Evolutionary conservation across 2,329 filamentous ascomycete genomes (phyloP).

Genomic region (Alternaria sp.): DNA sequence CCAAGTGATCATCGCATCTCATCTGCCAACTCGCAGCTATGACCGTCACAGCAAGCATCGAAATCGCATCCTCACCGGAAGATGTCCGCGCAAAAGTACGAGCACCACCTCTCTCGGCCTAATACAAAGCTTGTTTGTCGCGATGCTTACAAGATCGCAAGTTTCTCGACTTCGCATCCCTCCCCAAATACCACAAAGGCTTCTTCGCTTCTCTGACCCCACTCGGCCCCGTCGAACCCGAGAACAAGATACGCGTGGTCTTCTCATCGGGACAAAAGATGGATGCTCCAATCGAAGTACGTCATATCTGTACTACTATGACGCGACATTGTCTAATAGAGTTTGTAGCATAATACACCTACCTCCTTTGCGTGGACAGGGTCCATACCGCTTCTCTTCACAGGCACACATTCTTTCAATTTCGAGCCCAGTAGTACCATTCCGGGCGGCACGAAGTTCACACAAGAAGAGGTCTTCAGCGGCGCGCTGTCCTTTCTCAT

Average conservation of each 20-base stretch:
- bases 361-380: constrained; percentile 19
- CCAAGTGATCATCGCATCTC: not conserved
- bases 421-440: constrained; percentile 14
- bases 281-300: constrained; percentile 10
- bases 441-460: constrained; percentile 23
- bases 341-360: constrained; percentile 15
- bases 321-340: not conserved
- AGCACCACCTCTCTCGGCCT: not conserved
- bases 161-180: constrained; percentile 21
- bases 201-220: constrained; percentile 26
- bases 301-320: not conserved
- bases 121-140: not conserved
- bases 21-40: constrained; percentile 3
- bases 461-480: constrained; percentile 25
- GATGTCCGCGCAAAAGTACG: constrained; percentile 20
- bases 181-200: constrained; percentile 12
- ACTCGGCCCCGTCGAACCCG: constrained; percentile 11
- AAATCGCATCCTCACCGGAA: constrained; percentile 22
- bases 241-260: constrained; percentile 17
- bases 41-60: constrained; percentile 16
- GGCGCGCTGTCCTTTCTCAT: constrained; percentile 23
- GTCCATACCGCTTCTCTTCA: constrained; percentile 19
- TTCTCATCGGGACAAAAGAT: constrained; percentile 12
- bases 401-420: constrained; percentile 21
- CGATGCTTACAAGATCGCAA: not conserved